Evolutionary conservation across 1,139 yeast species (phyloP), one percentile per base, ranked within the genome.

Genomic region (Blastobotrys serpentis): DNA sequence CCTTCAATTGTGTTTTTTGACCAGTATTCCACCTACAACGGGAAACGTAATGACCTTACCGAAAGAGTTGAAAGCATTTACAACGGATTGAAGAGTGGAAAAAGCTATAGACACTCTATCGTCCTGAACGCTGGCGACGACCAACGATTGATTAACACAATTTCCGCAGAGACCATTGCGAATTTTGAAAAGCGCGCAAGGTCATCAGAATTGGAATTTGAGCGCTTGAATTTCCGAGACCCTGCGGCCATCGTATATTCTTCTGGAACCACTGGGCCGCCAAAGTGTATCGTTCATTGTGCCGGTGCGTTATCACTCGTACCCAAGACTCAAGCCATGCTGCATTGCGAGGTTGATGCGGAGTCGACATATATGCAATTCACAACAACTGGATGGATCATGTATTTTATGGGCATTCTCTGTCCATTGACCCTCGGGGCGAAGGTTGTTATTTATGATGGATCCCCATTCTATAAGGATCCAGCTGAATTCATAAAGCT

Each of bases 1-100:
- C 40, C 40, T n/a, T 34, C 37, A 8, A 21, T 42, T 16, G 39
- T 42, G 32, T 34, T 42, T 42, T 32, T 42, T 32, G 25, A 42
- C 40, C 39, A 42, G 6, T 22, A 3, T 29, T n/a, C 45, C 39
- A 30, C 32, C 6, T 19, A 42, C 40, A 32, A 36, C 26, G 40
- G 40, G 13, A 36, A 19, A 14, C 13, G 4, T 19, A 36, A 36
- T 19, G 40, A 36, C 13, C 14, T 36, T 7, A 17, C 40, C 7
- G 14, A 10, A 17, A 7, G 22, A 14, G 40, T 36, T 6, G 25
- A 36, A 19, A 19, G 13, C 4, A 36, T 36, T 36, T 19, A 36
- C 25, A 6, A 36, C 3, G 40, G 23, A 5, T n/a, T 36, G 22
- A 17, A 36, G 13, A 25, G 8, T 4, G 23, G 40, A 3, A 4